A percentile compares a stretch with the other conserved stretches of the same genome.
Evolutionary conservation across 148 eudicot genomes (phyloP).

Genomic region (Polygonum aviculare): DNA sequence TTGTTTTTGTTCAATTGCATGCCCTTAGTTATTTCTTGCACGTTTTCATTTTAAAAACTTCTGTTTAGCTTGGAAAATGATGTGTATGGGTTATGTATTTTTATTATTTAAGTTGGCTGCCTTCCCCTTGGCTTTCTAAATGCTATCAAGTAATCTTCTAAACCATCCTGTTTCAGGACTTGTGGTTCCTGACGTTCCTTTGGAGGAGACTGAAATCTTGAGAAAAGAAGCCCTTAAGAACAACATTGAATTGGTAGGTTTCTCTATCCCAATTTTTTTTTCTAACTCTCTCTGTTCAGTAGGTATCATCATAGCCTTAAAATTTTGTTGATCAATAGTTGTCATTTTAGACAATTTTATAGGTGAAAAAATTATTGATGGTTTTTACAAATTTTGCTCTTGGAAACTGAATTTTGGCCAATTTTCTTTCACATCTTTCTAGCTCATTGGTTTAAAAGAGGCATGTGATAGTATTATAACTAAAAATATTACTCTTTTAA

Average conservation of each 20-base stretch:
- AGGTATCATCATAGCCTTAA: too few relatives aligned
- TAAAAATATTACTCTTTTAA: too few relatives aligned
- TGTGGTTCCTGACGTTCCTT: conserved; percentile 93
- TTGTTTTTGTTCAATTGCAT: conserved; percentile 4
- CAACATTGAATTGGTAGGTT: conserved; percentile 69
- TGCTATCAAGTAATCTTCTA: background rate
- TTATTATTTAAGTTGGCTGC: background rate
- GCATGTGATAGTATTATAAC: too few relatives aligned
- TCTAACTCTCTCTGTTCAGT: background rate
- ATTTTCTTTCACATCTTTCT: too few relatives aligned
- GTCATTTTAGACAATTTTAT: too few relatives aligned
- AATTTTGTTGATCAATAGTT: too few relatives aligned
- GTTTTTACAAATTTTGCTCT: too few relatives aligned
- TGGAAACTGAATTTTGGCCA: too few relatives aligned
- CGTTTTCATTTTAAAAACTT: background rate
- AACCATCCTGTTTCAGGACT: conserved; percentile 48
- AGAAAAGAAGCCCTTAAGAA: conserved; percentile 66
- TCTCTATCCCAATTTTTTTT: background rate
- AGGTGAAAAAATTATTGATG: background rate
- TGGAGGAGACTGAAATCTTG: conserved; percentile 82
- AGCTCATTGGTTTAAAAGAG: too few relatives aligned
- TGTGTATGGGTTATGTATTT: background rate
- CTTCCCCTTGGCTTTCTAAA: background rate
- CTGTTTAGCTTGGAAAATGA: background rate
- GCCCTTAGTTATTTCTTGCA: background rate